These are phyloP conservation scores for Mucor velutinosus DNA, from an alignment of 371 early-diverging fungal species.

Conservation along the genomic window DNA sequence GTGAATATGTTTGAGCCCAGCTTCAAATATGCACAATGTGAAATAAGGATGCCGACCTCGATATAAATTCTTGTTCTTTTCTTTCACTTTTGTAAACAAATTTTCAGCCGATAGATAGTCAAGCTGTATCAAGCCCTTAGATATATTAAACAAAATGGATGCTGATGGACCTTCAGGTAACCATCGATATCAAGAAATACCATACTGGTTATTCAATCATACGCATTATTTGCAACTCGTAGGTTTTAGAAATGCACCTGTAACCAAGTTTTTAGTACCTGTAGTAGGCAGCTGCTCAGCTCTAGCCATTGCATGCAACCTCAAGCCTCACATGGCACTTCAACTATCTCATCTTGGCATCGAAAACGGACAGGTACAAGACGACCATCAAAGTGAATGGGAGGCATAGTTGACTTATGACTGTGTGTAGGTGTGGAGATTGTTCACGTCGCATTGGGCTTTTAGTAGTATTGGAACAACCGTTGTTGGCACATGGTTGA, in stretches of 20 bases:
- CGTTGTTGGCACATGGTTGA: conserved; percentile 64
- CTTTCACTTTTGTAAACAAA: background rate
- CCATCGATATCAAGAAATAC: background rate
- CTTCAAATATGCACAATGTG: background rate
- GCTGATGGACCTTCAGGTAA: conserved; percentile 28
- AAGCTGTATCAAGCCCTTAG: background rate
- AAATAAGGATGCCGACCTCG: background rate
- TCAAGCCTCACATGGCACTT: conserved; percentile 49
- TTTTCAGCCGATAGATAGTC: background rate
- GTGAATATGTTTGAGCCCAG: background rate
- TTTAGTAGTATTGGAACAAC: conserved; percentile 62
- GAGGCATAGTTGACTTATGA: background rate
- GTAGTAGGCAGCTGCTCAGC: conserved; percentile 61
- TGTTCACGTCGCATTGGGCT: conserved; percentile 54
- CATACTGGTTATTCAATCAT: background rate
- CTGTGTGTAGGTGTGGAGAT: conserved; percentile 53
- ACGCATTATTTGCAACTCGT: background rate
- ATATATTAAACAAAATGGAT: conserved; percentile 12
- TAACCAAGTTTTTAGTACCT: conserved; percentile 63
- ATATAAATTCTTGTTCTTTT: background rate
- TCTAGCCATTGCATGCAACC: conserved; percentile 50
- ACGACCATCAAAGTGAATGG: background rate
- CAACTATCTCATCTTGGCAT: conserved; percentile 28
- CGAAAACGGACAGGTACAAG: conserved; percentile 54
- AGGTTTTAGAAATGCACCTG: conserved; percentile 72